Percentiles rank a stretch among this genome's conserved stretches.
These are phyloP conservation scores for Galerina marginata DNA, from an alignment of 768 basidiomycete genomes.

Conservation along the genomic window DNA sequence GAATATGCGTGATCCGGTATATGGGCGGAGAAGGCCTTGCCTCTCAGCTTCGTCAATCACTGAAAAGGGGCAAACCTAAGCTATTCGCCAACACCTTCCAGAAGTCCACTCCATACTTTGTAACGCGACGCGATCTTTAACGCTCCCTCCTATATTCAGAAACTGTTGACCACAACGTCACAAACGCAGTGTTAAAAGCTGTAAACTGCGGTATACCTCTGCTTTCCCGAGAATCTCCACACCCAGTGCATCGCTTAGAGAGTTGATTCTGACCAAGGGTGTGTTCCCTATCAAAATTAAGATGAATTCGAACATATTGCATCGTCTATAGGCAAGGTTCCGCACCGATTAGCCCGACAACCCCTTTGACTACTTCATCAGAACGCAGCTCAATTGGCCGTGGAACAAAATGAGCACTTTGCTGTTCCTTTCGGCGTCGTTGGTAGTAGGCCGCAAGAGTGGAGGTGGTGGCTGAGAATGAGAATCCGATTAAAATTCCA, in stretches of 20 bases:
- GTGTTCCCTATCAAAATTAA: conserved; percentile 75
- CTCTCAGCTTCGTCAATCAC: conserved; percentile 95
- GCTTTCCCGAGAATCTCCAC: conserved; percentile 96
- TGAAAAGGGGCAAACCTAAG: conserved; percentile 34
- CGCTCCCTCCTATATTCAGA: conserved; percentile 95
- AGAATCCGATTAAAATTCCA: conserved; percentile 72
- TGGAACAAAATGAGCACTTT: conserved; percentile 40
- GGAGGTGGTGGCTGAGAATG: conserved; percentile 74
- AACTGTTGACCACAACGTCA: conserved; percentile 68
- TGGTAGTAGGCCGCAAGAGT: conserved; percentile 62
- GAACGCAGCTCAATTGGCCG: conserved; percentile 75
- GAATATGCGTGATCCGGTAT: conserved; percentile 92
- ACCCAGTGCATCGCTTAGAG: conserved; percentile 87
- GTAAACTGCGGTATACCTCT: conserved; percentile 58
- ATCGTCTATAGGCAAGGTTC: neutral
- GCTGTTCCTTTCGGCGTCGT: conserved; percentile 52
- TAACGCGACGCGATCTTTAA: conserved; percentile 97
- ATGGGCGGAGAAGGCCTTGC: conserved; percentile 78
- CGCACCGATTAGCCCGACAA: conserved; percentile 86
- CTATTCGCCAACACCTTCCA: neutral
- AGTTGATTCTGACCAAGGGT: conserved; percentile 89
- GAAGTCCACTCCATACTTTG: conserved; percentile 60
- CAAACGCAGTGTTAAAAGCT: neutral
- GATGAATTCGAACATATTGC: neutral
- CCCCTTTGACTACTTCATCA: conserved; percentile 81